These are phyloP conservation scores for Colletotrichum incanum DNA, from an alignment of 2,329 filamentous ascomycete genomes.

Conservation along the genomic window DNA sequence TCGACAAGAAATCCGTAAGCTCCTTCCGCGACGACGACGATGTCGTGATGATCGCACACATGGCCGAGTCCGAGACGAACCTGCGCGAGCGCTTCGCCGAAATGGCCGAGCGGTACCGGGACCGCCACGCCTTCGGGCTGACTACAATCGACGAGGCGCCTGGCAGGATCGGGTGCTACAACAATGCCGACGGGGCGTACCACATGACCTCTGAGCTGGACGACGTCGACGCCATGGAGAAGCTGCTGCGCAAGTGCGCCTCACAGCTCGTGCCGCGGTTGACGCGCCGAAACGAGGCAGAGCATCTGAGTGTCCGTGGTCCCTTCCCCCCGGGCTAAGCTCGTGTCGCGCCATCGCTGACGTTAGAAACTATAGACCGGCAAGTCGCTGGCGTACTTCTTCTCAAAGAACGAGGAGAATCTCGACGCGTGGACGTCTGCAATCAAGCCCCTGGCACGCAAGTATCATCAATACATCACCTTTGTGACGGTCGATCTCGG, in stretches of 20 bases:
- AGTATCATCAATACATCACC: slow-evolving; percentile 63
- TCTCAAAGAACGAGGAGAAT: slow-evolving; percentile 47
- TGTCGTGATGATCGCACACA: slow-evolving; percentile 58
- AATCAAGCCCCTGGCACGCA: slow-evolving; percentile 55
- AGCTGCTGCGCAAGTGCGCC: slow-evolving; percentile 57
- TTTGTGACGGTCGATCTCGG: slow-evolving; percentile 64
- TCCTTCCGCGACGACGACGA: slow-evolving; percentile 58
- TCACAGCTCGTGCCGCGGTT: slow-evolving; percentile 60
- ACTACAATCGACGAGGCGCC: slow-evolving; percentile 21
- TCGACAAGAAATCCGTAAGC: slow-evolving; percentile 49
- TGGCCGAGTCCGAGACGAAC: slow-evolving; percentile 50
- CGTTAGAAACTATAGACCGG: slow-evolving; percentile 49
- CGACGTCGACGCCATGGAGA: slow-evolving; percentile 52
- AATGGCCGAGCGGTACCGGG: slow-evolving; percentile 55
- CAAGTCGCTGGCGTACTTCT: slow-evolving; percentile 57
- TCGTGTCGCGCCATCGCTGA: not conserved
- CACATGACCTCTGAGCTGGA: slow-evolving; percentile 53
- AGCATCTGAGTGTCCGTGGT: slow-evolving; percentile 43
- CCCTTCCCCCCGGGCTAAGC: not conserved
- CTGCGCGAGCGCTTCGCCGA: slow-evolving; percentile 51
- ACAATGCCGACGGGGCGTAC: slow-evolving; percentile 57
- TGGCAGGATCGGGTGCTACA: slow-evolving; percentile 56
- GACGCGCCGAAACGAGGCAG: slow-evolving; percentile 61
- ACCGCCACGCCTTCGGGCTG: slow-evolving; percentile 61
- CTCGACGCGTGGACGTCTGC: slow-evolving; percentile 56